Evolutionary conservation across 371 early-diverging fungal genomes (phyloP).

Genomic region (Mucor racemosus): DNA sequence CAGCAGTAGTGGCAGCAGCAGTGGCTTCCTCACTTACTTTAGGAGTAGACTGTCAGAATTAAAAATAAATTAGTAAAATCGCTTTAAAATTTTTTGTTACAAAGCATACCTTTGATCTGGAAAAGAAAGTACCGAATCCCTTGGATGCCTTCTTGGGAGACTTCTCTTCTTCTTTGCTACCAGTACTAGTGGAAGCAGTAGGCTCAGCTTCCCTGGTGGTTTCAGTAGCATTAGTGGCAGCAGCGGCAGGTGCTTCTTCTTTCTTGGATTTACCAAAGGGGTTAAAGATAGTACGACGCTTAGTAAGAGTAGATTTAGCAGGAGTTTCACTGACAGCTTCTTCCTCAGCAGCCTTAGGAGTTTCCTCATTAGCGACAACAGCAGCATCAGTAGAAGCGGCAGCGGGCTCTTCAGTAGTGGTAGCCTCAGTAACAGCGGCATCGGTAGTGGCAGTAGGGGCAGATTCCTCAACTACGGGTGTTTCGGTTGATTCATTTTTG

Average conservation of each 20-base stretch:
- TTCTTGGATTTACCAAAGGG: constrained; percentile 37
- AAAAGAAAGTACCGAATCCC: constrained; percentile 28
- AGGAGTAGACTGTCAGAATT: constrained; percentile 17
- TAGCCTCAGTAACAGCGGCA: not conserved
- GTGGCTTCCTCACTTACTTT: constrained; percentile 14
- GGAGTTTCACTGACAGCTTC: constrained; percentile 1
- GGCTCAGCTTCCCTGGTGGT: constrained; percentile 20
- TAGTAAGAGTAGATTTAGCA: constrained; percentile 23
- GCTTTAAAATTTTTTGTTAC: not conserved
- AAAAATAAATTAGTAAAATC: not conserved
- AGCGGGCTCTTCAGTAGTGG: not conserved
- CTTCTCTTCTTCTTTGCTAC: constrained; percentile 22
- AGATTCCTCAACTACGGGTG: constrained; percentile 2
- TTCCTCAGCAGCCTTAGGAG: constrained; percentile 1
- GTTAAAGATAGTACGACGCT: constrained; percentile 36
- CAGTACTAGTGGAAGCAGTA: not conserved
- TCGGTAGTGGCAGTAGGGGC: not conserved
- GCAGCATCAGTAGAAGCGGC: not conserved
- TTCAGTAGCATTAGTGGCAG: constrained; percentile 21
- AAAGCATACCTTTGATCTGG: constrained; percentile 29
- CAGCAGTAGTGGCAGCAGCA: constrained; percentile 10
- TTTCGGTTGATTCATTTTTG: constrained; percentile 3
- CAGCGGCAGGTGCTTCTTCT: constrained; percentile 19
- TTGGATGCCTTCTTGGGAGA: constrained; percentile 22
- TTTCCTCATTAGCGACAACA: not conserved